Base-by-base conservation (phyloP, 352 stramenopile genomes). In the Peronosclerospora sorghi region DNA sequence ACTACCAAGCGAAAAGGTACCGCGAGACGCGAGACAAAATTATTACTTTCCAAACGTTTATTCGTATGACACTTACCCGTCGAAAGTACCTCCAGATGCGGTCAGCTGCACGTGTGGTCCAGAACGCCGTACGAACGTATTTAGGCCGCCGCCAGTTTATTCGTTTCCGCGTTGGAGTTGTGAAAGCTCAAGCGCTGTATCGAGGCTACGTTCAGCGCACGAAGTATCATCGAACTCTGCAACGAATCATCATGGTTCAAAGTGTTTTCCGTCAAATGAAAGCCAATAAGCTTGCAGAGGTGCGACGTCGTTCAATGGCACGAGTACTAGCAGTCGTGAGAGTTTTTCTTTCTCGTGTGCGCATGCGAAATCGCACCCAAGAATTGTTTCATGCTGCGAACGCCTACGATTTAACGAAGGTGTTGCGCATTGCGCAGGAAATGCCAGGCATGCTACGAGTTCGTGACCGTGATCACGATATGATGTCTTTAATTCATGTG, bases 401-500 rank as follows among this genome's bases (percentile, higher is more conserved):
- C 32, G 51, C 63, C 34, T 89, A 77, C 59, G 70, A 93, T 49
- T 55, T 91, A 28, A 88, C 81, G 1, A 62, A 74, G 26, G 75
- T 93, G 9, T 63, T 87, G n/a, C 75, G 79, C 38, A 73, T 93
- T 53, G 70, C 77, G 2, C 81, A 91, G 46, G 70, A 90, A 24
- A 65, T 83, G 34, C 81, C 78, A 7, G 76, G 76, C 7, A 89
- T 87, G 73, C 41, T 90, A 8, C 74, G 79, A 8, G 73, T 90
- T 2, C 74, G 80, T 32, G 80, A 93, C 27, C 74, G 74, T 38
- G 53, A 59, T 18, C 64, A 82, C 49, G 68, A 91, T 24, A 81
- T 87, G 73, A 86, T 91, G 61, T 93, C 78, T 15, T 58, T 95
- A 10, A 72, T 94, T 19, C 84, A 95, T 61, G 78, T 89, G n/a